Percentiles rank a stretch among this genome's conserved stretches.
phyloP scores from a whole-genome alignment of 306 rosid species.

The Quercus cerris region DNA sequence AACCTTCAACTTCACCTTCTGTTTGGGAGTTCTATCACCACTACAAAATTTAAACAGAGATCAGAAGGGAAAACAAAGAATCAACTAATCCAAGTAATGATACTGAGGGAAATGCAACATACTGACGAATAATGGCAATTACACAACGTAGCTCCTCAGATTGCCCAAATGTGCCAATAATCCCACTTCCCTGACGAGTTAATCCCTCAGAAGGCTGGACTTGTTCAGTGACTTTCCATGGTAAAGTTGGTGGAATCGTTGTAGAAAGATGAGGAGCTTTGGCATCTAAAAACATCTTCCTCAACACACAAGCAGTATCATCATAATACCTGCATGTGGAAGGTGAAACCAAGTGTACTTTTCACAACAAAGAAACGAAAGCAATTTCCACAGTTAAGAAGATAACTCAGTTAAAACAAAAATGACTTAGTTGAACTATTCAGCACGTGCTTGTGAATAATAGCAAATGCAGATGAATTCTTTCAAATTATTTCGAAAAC shows the following conservation, averaged over 20 bases:
- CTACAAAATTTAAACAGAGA: constrained; percentile 45
- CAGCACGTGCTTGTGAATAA: not conserved
- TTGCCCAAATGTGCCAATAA: constrained; percentile 82
- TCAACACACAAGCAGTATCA: constrained; percentile 92
- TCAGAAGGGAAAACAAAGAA: constrained; percentile 18
- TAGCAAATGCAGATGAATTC: not conserved
- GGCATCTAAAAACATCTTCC: constrained; percentile 93
- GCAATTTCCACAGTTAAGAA: constrained; percentile 6
- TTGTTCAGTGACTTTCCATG: constrained; percentile 84
- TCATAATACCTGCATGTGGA: constrained; percentile 76
- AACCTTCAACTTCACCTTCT: constrained; percentile 93
- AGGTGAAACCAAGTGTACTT: constrained; percentile 10
- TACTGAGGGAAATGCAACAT: constrained; percentile 37
- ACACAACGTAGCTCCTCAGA: constrained; percentile 95
- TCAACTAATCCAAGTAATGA: not conserved
- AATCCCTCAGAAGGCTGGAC: constrained; percentile 65
- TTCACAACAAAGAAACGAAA: constrained; percentile 11
- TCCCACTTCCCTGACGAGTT: constrained; percentile 97
- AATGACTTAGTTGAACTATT: not conserved
- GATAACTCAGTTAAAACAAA: not conserved
- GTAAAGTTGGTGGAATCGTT: constrained; percentile 83
- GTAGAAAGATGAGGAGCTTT: constrained; percentile 98
- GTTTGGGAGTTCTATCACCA: constrained; percentile 99
- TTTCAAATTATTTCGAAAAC: not conserved
- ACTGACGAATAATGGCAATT: constrained; percentile 92